Base-by-base conservation (phyloP, 805 yeast genomes). In the Ogataea methylovora region DNA sequence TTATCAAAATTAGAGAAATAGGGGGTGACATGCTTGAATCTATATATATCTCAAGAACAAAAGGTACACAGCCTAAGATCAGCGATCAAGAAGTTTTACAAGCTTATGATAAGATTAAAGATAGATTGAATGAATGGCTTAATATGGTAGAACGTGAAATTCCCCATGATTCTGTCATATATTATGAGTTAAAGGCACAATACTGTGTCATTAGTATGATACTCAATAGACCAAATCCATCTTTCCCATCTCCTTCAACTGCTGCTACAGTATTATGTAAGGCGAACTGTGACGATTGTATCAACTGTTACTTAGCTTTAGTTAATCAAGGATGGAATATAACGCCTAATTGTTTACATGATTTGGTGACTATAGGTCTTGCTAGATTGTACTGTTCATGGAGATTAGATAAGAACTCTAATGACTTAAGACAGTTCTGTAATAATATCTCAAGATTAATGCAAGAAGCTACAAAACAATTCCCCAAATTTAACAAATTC, bases 381-480 rank as follows among this genome's bases (percentile, higher is more conserved):
- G 41, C 52, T 1, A 45, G 48, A 44, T 36, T 49, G 11, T 49
- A 48, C 27, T 47, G 54, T 21, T 46, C 46, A 14, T 49, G 52
- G 52, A 40, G 50, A 27, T 16, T 44, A 2, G 54, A 49, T 17
- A 16, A 35, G 5, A 31, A 39, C 22, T 39, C 52, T 3, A 33
- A 17, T 15, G 34, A 33, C 10, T 35, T 48, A 9, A 35, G 39
- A 15, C 23, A 31, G 7, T 43, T 48, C 25, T 44, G 52, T 0
- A 2, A n/a, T 3, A 32, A 36, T n/a, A 34, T 40, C 7, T 14
- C 36, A 19, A 25, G 22, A 10, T 27, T 49, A 11, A 43, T 48
- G 45, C 36, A 43, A 14, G 44, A 43, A 24, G 43, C 49, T 3
- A 35, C 44, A 33, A 30, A 20, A 4, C 23, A 20, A 22, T 45